Conservation (phyloP, 805 yeast species). For the Metschnikowia henanensis region DNA sequence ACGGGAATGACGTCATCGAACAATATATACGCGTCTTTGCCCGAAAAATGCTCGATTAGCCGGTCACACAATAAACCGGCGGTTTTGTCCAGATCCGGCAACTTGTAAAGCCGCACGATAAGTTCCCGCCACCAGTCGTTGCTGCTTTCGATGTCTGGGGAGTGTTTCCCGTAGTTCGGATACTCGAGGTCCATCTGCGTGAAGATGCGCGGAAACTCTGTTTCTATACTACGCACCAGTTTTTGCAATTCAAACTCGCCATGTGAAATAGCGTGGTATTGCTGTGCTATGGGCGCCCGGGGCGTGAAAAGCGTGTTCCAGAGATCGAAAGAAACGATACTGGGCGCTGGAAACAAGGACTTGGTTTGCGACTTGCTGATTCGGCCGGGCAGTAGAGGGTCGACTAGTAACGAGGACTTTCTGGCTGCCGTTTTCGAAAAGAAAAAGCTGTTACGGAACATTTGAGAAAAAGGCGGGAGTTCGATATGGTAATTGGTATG, state of each 20-base stretch:
- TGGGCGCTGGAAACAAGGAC: conserved; percentile 37
- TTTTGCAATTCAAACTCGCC: conserved; percentile 42
- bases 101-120: conserved; percentile 43
- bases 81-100: conserved; percentile 22
- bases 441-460: not conserved
- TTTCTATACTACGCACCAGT: conserved; percentile 23
- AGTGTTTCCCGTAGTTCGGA: conserved; percentile 65
- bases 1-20: conserved; percentile 55
- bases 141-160: conserved; percentile 19
- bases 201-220: conserved; percentile 34
- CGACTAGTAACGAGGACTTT: conserved; percentile 9
- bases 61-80: conserved; percentile 43
- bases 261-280: conserved; percentile 49
- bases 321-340: conserved; percentile 62
- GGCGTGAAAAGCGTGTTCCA: conserved; percentile 68
- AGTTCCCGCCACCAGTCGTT: conserved; percentile 62
- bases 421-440: not conserved
- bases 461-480: too few species aligned
- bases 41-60: conserved; percentile 49
- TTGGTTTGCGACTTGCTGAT: conserved; percentile 16
- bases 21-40: conserved; percentile 50
- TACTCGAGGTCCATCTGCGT: conserved; percentile 33
- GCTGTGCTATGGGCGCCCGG: conserved; percentile 49
- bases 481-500: too few species aligned
- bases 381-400: conserved; percentile 16